A percentile compares a stretch with the other conserved stretches of the same genome.
phyloP scores from a whole-genome alignment of 2,329 filamentous ascomycete genomes.

The Dendryphion nanum region DNA sequence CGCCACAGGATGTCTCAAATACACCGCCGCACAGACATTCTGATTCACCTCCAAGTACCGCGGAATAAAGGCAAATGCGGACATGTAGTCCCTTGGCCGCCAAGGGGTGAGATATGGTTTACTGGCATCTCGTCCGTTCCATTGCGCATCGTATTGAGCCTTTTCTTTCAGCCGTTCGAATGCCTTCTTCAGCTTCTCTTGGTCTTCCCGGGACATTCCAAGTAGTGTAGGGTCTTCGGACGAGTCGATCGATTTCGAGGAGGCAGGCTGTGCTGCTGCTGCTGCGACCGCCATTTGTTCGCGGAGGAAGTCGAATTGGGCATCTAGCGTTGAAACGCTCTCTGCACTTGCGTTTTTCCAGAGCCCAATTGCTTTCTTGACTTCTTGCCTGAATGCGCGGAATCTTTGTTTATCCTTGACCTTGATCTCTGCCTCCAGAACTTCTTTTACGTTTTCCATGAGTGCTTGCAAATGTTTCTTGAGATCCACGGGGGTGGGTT shows the following conservation, averaged over 20 bases:
- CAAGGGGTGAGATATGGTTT: constrained; percentile 89
- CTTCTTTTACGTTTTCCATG: constrained; percentile 55
- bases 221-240: constrained; percentile 14
- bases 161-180: constrained; percentile 67
- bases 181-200: constrained; percentile 54
- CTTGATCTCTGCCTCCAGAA: constrained; percentile 58
- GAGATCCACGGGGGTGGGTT: constrained; percentile 28
- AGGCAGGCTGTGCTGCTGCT: background rate
- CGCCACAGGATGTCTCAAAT: constrained; percentile 89
- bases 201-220: constrained; percentile 55
- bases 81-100: constrained; percentile 82
- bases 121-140: constrained; percentile 37
- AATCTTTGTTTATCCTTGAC: constrained; percentile 75
- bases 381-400: constrained; percentile 66
- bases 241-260: background rate
- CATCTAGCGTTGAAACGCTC: constrained; percentile 45
- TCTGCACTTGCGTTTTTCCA: constrained; percentile 44
- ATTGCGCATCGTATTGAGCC: constrained; percentile 68
- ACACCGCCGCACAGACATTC: constrained; percentile 92
- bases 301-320: constrained; percentile 48
- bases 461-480: constrained; percentile 35
- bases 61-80: constrained; percentile 90
- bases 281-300: constrained; percentile 13
- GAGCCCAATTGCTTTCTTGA: constrained; percentile 62
- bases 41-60: constrained; percentile 97